Conservation (phyloP, 345 rosid genomes). For the Cardamine resedifolia region DNA sequence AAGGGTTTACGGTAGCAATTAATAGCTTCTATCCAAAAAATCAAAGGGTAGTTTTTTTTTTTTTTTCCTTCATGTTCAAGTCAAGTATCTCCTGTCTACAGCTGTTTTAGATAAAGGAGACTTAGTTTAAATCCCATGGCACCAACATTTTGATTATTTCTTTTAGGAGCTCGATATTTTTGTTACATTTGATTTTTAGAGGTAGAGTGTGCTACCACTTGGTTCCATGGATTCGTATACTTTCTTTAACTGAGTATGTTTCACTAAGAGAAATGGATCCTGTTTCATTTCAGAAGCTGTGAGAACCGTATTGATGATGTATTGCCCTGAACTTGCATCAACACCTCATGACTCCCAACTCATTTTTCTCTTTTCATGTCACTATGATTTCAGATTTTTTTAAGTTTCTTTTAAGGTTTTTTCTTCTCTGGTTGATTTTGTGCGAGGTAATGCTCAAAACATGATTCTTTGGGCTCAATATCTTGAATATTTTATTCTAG, state of each 20-base stretch:
- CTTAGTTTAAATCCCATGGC: neutral
- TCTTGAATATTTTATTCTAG: neutral
- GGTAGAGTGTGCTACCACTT: neutral
- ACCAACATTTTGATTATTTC: neutral
- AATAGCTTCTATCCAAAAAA: neutral
- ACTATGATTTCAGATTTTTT: neutral
- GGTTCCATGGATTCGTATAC: neutral
- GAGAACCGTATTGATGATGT: neutral
- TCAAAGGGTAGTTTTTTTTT: too few relatives aligned
- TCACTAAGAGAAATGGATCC: neutral
- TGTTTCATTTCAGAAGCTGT: neutral
- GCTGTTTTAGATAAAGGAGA: neutral
- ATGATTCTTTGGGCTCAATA: neutral
- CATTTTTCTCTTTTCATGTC: too few relatives aligned
- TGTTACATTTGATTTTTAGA: neutral
- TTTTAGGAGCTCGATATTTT: neutral
- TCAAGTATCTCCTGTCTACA: constrained; percentile 20
- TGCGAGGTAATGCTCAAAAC: neutral
- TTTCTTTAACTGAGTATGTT: neutral
- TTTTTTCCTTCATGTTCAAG: constrained; percentile 35
- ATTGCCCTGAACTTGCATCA: neutral
- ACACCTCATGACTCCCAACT: too few relatives aligned
- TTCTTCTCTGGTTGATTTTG: neutral
- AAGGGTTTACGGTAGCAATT: neutral
- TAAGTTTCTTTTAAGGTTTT: too few relatives aligned